Evolutionary conservation across 768 basidiomycete genomes (phyloP), one percentile per base, ranked within the genome.

Genomic region (Lanmaoa pseudosensibilis): DNA sequence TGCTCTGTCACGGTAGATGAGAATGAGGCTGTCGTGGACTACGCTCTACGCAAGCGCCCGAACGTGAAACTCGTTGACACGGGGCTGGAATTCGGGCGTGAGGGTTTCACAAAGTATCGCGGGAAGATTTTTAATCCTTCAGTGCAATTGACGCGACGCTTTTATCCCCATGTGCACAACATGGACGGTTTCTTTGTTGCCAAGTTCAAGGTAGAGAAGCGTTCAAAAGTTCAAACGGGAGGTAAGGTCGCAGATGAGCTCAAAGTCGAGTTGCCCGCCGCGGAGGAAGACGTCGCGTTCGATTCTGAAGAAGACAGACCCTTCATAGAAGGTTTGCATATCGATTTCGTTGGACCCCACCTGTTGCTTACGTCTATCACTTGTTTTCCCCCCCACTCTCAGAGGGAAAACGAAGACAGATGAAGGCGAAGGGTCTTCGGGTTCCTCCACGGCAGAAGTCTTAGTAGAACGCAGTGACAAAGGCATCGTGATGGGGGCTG

Each of bases 181-280:
- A 97, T 98, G 95, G 97, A 99, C 71, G 97, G 97, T 6, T 99
- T 99, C 81, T 99, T 83, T 72, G 95, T 98, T 53, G 96, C 96
- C 56, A 98, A 98, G 74, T 92, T 99, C 82, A 95, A 91, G 74
- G 87, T 98, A n/a, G 88, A 85, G 69, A 91, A 85, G 73, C 81
- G 87, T 56, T 69, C 75, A 46, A 94, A 90, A 75, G 66, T 55
- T 36, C 67, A 65, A 52, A 59, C 51, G 5, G 71, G 64, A 38
- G 66, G 73, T 15, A 73, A 66, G 47, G 68, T 48, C n/a, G 55
- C 18, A 3, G 55, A 53, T 27, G 68, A 65, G 33, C 55, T 40
- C 38, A 61, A 71, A 43, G 69, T 63, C 15, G 68, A 75, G 36
- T 44, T 60, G 54, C 72, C 56, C 45, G 40, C 37, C 30, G 64